Evolutionary conservation across 371 early-diverging fungal species (phyloP).

Genomic region (Rhizopus microsporus): DNA sequence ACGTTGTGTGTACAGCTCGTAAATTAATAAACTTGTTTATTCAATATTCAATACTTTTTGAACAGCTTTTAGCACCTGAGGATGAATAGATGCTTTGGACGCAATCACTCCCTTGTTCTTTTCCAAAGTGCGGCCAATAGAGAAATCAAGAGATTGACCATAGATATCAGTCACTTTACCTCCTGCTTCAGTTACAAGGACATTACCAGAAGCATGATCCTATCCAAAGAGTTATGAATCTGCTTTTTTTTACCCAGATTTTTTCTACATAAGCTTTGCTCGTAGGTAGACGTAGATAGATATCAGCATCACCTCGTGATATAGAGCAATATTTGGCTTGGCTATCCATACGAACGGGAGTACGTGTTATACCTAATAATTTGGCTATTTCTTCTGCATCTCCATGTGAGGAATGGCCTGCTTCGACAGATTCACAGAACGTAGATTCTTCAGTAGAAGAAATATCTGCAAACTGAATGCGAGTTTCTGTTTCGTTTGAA

Average conservation of each 20-base stretch:
- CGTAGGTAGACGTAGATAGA: slow-evolving; percentile 88
- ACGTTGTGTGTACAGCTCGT: not conserved
- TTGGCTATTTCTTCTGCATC: slow-evolving; percentile 79
- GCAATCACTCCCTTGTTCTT: slow-evolving; percentile 92
- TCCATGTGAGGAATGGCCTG: slow-evolving; percentile 87
- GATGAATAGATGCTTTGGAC: slow-evolving; percentile 66
- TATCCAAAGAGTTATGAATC: slow-evolving; percentile 17
- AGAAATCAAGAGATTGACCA: slow-evolving; percentile 89
- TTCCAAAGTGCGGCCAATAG: slow-evolving; percentile 79
- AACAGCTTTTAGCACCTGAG: slow-evolving; percentile 66
- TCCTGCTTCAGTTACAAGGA: slow-evolving; percentile 94
- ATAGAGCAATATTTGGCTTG: slow-evolving; percentile 93
- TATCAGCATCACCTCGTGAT: slow-evolving; percentile 88
- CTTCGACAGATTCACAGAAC: slow-evolving; percentile 96
- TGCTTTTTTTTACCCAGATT: slow-evolving; percentile 79
- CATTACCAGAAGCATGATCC: slow-evolving; percentile 94
- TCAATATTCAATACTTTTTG: slow-evolving; percentile 53
- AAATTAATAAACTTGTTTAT: slow-evolving; percentile 10
- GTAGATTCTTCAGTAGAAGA: slow-evolving; percentile 59
- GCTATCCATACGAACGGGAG: slow-evolving; percentile 88
- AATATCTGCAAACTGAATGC: slow-evolving; percentile 65
- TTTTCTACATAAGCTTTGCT: slow-evolving; percentile 86
- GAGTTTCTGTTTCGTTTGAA: slow-evolving; percentile 54
- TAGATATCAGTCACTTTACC: slow-evolving; percentile 85
- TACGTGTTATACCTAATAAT: slow-evolving; percentile 71